A percentile compares a stretch with the other conserved stretches of the same genome.
Evolutionary conservation across 75 land plant species (phyloP).

Genomic region (Cunninghamia lanceolata): DNA sequence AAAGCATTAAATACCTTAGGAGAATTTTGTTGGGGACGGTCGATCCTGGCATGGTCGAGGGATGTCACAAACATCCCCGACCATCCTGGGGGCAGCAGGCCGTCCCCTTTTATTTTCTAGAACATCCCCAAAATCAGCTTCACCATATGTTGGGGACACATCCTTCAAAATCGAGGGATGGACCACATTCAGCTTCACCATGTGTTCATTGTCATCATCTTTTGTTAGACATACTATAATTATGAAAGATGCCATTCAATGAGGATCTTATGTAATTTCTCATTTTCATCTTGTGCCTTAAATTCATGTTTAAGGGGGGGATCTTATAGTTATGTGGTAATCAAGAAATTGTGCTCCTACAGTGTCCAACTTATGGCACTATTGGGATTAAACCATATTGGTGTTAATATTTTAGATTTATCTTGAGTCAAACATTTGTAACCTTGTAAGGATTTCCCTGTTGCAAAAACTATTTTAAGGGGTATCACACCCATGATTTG

Average conservation of each 20-base stretch:
- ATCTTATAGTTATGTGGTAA: no score
- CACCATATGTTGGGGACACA: no score
- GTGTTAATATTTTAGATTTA: not conserved
- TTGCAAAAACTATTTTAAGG: not conserved
- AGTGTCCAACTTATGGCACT: not conserved
- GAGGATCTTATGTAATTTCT: no score
- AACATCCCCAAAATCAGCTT: no score
- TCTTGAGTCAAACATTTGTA: not conserved
- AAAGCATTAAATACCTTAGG: no score
- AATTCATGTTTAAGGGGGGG: not conserved
- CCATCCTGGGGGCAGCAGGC: no score
- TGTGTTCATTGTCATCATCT: not conserved
- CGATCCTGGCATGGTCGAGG: no score
- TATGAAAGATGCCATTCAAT: not conserved
- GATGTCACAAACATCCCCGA: no score
- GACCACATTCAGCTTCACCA: not conserved
- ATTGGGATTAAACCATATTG: not conserved
- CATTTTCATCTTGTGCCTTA: not conserved
- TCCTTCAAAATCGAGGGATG: no score
- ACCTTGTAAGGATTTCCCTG: not conserved
- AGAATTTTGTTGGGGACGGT: no score
- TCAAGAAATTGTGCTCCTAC: not conserved
- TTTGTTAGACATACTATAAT: not conserved
- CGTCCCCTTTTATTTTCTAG: no score
- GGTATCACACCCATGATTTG: not conserved